Evolutionary conservation across 306 rosid genomes (phyloP).

Genomic region (barrel medic (Medicago truncatula)): MtrunA17r5.0-ANR NC_053044.1:34753501-34754000

Average conservation of each 20-base stretch:
- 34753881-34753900: neutral
- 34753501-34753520: neutral
- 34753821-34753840: constrained; percentile 31
- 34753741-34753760: constrained; percentile 7
- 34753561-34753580: neutral
- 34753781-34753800: constrained; percentile 1
- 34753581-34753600: neutral
- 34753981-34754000: constrained; percentile 8
- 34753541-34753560: neutral
- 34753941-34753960: constrained; percentile 3
- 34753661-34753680: neutral
- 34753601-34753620: neutral
- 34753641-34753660: neutral
- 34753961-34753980: constrained; percentile 6
- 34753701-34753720: neutral
- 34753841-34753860: neutral
- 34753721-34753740: constrained; percentile 1
- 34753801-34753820: constrained; percentile 1
- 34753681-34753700: neutral
- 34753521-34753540: neutral
- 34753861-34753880: constrained; percentile 13
- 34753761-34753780: neutral
- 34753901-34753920: neutral
- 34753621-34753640: neutral
- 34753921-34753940: neutral